Evolutionary conservation across 257 asterid genomes (phyloP).

Genomic region (Verbena officinalis): DNA sequence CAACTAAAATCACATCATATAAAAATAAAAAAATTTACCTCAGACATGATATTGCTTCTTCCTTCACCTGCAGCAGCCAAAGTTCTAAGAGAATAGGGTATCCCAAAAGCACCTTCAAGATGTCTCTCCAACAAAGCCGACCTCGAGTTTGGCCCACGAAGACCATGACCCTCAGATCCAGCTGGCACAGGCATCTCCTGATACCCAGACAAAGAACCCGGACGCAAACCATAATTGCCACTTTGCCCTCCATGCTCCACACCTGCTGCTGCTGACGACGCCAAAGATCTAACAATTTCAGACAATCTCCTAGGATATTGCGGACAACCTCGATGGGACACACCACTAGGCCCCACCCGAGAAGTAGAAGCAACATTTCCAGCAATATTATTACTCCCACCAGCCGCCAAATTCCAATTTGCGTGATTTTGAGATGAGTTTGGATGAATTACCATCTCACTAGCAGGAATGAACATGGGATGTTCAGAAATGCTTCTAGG

Average conservation of each 20-base stretch:
- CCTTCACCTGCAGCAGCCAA: slow-evolving; percentile 77
- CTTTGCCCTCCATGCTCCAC: slow-evolving; percentile 53
- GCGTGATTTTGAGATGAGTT: slow-evolving; percentile 36
- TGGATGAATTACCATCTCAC: slow-evolving; percentile 51
- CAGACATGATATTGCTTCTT: slow-evolving; percentile 77
- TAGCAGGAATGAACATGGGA: slow-evolving; percentile 64
- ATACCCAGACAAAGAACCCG: slow-evolving; percentile 33
- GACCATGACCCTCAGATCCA: slow-evolving; percentile 54
- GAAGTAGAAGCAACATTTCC: slow-evolving; percentile 58
- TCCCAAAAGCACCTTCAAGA: slow-evolving; percentile 57
- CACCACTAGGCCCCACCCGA: slow-evolving; percentile 46
- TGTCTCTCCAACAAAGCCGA: slow-evolving; percentile 76
- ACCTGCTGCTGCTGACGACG: slow-evolving; percentile 55
- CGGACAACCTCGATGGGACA: slow-evolving; percentile 59
- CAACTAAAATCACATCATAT: not conserved
- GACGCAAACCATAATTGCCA: slow-evolving; percentile 38
- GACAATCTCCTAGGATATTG: slow-evolving; percentile 67
- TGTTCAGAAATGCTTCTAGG: slow-evolving; percentile 76
- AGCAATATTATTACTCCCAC: slow-evolving; percentile 41
- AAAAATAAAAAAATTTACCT: slow-evolving; percentile 50
- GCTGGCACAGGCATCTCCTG: slow-evolving; percentile 49
- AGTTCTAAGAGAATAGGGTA: slow-evolving; percentile 63
- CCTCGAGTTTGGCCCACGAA: slow-evolving; percentile 52
- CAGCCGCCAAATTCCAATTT: slow-evolving; percentile 53
- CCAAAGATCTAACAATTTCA: slow-evolving; percentile 70